Base-by-base conservation (phyloP, 2,329 filamentous ascomycete species). In the Pyrenochaeta sp. region DNA sequence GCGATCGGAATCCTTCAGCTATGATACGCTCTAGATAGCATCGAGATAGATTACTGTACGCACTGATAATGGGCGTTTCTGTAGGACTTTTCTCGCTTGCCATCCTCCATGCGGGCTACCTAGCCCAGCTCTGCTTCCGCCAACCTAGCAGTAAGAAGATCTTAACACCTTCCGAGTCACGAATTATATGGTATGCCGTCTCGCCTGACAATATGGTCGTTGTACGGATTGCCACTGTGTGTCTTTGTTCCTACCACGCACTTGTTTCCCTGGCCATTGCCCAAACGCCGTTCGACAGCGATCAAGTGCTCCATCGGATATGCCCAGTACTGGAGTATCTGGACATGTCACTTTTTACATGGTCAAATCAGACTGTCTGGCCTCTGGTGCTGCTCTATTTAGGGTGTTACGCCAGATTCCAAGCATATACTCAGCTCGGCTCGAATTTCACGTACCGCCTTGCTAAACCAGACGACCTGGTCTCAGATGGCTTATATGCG, bases 391-490 rank as follows among this genome's bases (percentile, higher is more conserved):
- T 61, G 1, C 18, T 56, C 20, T 61, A 56, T 23, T 4, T 40
- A 3, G 55, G 58, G 6, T 54, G 46, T 39, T 56, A 49, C 6
- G 39, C 77, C n/a, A 71, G 76, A 0, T 61, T 79, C 2, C 42
- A 72, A 0, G 77, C 82, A 0, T 85, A 79, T 58, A 67, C 71
- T 0, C 67, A 75, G 0, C 75, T 86, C 0, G 83, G 83, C 1
- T 72, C 67, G 9, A 78, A 83, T 51, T 86, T 85, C 60, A 86
- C 83, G 0, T 86, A 84, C 58, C 73, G 76, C 1, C 77, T 86
- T 1, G 69, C 78, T 0, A 63, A 73, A 45, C 84, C 84, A 1
- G 75, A 81, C 51, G 59, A 66, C 1, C 66, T 85, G 7, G 73
- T 77, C 11, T 85, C 81, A 0, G 69, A 61, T 0, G 82, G 82